These are phyloP conservation scores for Xylariales sp. DNA, from an alignment of 2,329 filamentous ascomycete species.

Conservation along the genomic window DNA sequence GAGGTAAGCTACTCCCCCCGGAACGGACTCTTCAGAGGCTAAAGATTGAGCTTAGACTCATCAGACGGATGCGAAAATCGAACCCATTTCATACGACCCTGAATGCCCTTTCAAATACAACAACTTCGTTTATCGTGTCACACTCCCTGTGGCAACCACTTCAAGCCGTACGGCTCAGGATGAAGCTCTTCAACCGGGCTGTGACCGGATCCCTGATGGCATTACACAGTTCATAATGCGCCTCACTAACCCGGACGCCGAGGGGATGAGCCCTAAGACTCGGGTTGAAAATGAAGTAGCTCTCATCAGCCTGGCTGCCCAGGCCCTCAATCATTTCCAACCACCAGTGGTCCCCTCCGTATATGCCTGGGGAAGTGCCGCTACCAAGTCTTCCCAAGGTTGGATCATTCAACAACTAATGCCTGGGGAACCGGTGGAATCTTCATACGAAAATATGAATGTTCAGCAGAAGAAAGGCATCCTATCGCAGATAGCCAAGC, in stretches of 20 bases:
- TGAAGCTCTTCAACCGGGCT: conserved; percentile 42
- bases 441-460: conserved; percentile 43
- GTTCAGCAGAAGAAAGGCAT: conserved; percentile 45
- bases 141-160: conserved; percentile 8
- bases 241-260: conserved; percentile 49
- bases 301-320: conserved; percentile 47
- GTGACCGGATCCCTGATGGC: conserved; percentile 44
- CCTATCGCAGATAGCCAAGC: conserved; percentile 47
- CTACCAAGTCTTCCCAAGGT: conserved; percentile 27
- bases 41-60: neutral
- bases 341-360: conserved; percentile 48
- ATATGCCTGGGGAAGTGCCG: conserved; percentile 47
- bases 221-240: conserved; percentile 49
- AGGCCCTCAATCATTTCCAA: conserved; percentile 44
- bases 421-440: conserved; percentile 45
- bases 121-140: conserved; percentile 52
- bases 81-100: conserved; percentile 50
- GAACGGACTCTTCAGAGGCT: neutral
- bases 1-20: conserved; percentile 13
- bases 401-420: conserved; percentile 50
- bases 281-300: conserved; percentile 52
- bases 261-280: conserved; percentile 46
- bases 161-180: conserved; percentile 20
- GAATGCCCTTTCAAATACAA: conserved; percentile 51
- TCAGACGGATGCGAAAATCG: conserved; percentile 33